phyloP scores from a whole-genome alignment of 139 green algal species.

The Yamagishiella unicocca region DNA sequence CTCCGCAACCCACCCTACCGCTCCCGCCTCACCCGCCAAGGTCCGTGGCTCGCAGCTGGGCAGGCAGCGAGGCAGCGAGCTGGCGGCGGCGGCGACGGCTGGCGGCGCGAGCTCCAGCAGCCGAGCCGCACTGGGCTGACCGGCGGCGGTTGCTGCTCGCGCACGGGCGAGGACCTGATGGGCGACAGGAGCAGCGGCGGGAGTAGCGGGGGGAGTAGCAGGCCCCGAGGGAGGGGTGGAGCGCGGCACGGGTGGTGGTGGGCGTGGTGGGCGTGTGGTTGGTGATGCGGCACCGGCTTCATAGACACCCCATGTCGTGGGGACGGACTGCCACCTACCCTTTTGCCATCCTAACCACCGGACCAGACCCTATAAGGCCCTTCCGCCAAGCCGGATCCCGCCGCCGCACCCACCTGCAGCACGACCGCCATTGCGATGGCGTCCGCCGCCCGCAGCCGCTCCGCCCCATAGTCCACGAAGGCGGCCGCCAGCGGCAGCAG shows the following conservation, averaged over 20 bases:
- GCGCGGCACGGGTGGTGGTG: too few species aligned
- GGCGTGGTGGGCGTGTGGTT: too few species aligned
- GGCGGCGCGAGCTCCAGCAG: background rate
- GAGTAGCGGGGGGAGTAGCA: too few species aligned
- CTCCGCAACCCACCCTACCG: background rate
- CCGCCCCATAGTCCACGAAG: conserved; percentile 15
- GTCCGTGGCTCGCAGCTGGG: conserved; percentile 6
- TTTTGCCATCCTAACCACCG: too few species aligned
- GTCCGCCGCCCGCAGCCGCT: background rate
- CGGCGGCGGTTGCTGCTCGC: background rate
- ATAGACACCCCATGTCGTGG: too few species aligned
- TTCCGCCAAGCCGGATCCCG: too few species aligned
- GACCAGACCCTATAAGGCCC: too few species aligned
- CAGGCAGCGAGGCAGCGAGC: background rate
- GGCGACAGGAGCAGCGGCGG: too few species aligned
- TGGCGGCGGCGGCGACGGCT: background rate
- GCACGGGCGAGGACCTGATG: conserved; percentile 10
- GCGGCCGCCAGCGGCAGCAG: conserved; percentile 8
- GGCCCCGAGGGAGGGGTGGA: too few species aligned
- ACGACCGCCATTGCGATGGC: background rate
- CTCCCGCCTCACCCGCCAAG: background rate
- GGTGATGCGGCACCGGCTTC: too few species aligned
- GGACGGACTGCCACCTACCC: too few species aligned
- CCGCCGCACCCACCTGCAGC: conserved; percentile 21
- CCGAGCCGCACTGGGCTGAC: background rate